phyloP scores from a whole-genome alignment of 208 protist species.

The Trypanosoma rangeli region DNA sequence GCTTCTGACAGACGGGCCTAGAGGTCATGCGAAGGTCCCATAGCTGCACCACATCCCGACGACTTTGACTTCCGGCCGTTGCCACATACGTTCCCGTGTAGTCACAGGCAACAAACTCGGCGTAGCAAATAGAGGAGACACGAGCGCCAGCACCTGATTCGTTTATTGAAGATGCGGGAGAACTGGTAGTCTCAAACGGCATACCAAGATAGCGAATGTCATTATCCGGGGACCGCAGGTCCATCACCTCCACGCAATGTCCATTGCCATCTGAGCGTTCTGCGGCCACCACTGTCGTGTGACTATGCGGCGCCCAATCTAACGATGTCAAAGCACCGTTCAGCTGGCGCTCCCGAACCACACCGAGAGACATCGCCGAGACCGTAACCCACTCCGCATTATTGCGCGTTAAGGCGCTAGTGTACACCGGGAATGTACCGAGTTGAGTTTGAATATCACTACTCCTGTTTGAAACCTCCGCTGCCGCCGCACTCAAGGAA shows the following conservation, averaged over 20 bases:
- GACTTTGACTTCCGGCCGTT: constrained; percentile 35
- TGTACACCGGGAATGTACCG: neutral
- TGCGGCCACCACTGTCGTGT: constrained; percentile 57
- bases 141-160: neutral
- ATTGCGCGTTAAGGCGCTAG: neutral
- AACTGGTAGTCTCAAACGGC: constrained; percentile 26
- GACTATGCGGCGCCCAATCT: constrained; percentile 66
- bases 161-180: neutral
- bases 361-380: neutral
- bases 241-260: constrained; percentile 66
- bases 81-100: constrained; percentile 59
- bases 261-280: constrained; percentile 45
- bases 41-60: constrained; percentile 63
- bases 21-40: constrained; percentile 71
- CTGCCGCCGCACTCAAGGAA: constrained; percentile 16
- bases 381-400: neutral
- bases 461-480: neutral
- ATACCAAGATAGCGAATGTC: constrained; percentile 54
- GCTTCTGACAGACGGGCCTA: constrained; percentile 33
- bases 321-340: constrained; percentile 56
- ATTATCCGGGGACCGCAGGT: constrained; percentile 56
- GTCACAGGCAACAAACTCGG: constrained; percentile 66
- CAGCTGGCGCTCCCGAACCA: constrained; percentile 36
- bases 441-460: neutral
- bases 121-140: constrained; percentile 44